A percentile compares a stretch with the other conserved stretches of the same genome.
Conservation (phyloP, 805 yeast genomes). For the Dipodascus geniculatus region DNA sequence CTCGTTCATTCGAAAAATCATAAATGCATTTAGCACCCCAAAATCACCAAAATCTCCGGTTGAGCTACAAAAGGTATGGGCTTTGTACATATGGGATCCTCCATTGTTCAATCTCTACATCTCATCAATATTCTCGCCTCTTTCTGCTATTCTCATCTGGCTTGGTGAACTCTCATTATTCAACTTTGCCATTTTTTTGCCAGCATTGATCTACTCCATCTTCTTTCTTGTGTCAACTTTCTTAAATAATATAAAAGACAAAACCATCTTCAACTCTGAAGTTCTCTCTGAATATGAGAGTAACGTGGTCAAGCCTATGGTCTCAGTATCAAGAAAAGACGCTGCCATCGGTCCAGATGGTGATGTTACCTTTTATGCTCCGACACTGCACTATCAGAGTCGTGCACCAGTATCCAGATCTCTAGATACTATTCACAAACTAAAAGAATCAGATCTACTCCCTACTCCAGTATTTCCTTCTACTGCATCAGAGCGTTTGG, state of each 20-base stretch:
- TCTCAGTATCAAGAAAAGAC: constrained; percentile 41
- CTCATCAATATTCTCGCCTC: constrained; percentile 48
- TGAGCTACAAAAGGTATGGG: constrained; percentile 29
- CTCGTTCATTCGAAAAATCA: background rate
- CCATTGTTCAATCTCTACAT: constrained; percentile 42
- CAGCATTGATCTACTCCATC: constrained; percentile 24
- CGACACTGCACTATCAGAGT: constrained; percentile 14
- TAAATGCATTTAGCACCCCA: background rate
- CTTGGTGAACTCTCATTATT: constrained; percentile 27
- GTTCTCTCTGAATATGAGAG: constrained; percentile 49
- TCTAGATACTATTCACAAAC: background rate
- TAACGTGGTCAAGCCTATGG: constrained; percentile 50
- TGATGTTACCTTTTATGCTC: constrained; percentile 16
- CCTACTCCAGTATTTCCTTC: background rate
- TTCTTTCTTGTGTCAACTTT: constrained; percentile 34
- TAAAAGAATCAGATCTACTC: background rate
- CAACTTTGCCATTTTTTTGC: constrained; percentile 28
- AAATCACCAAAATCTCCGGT: background rate
- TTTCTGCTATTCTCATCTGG: constrained; percentile 35
- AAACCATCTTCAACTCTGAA: constrained; percentile 47
- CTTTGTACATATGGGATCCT: constrained; percentile 57
- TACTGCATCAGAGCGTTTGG: background rate
- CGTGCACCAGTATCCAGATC: background rate
- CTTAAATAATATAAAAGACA: constrained; percentile 41
- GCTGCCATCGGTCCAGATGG: constrained; percentile 36